Conservation (phyloP, 495 filamentous ascomycete genomes). For the Hypoxylon rickii region DNA sequence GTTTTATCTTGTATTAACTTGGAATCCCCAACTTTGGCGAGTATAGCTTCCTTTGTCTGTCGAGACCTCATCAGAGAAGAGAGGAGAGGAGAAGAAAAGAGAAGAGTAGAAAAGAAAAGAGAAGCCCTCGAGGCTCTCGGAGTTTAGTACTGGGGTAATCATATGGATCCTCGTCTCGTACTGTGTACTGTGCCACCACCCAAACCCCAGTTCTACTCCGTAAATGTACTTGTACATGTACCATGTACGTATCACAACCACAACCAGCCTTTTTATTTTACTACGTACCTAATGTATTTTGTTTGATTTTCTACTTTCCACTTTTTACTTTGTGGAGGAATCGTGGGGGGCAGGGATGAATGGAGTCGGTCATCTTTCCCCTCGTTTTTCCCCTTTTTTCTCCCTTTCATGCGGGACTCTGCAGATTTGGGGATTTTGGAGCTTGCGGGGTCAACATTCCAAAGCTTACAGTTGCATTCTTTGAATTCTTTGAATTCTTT, state of each 20-base stretch:
- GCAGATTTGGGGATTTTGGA: constrained; percentile 26
- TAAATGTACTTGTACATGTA: too few relatives aligned
- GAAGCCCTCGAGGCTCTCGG: background rate
- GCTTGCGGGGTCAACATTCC: constrained; percentile 20
- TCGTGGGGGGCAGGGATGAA: too few relatives aligned
- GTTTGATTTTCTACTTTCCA: too few relatives aligned
- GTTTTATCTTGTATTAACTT: too few relatives aligned
- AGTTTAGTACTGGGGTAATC: too few relatives aligned
- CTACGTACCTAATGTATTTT: background rate
- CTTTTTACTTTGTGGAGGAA: constrained; percentile 12
- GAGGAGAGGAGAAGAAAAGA: background rate
- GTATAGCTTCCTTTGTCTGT: too few relatives aligned
- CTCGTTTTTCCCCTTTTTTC: constrained; percentile 1
- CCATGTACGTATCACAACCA: too few relatives aligned
- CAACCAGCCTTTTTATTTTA: too few relatives aligned
- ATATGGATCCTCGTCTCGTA: too few relatives aligned
- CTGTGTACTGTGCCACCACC: too few relatives aligned
- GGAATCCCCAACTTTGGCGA: too few relatives aligned
- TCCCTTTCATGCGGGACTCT: constrained; percentile 1
- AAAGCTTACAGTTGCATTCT: constrained; percentile 3
- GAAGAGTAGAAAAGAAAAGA: background rate
- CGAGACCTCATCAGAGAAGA: background rate
- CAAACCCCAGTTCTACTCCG: too few relatives aligned
- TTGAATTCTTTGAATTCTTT: background rate
- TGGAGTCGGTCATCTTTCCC: constrained; percentile 14